These are phyloP conservation scores for Xylaria castorea DNA, from an alignment of 495 filamentous ascomycete genomes.

Conservation along the genomic window DNA sequence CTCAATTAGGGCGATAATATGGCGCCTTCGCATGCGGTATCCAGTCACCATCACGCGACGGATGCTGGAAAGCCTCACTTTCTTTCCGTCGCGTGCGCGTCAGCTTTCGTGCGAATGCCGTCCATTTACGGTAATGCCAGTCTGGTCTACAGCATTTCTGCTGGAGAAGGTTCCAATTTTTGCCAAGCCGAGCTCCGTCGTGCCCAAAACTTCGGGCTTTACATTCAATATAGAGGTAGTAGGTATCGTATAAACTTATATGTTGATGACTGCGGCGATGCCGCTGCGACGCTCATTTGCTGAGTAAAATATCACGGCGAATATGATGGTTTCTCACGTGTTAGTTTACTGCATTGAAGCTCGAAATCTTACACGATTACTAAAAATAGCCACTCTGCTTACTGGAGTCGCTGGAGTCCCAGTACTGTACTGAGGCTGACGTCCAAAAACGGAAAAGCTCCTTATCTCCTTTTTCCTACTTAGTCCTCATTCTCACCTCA, in stretches of 20 bases:
- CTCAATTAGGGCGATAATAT: background rate
- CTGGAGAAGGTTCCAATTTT: background rate
- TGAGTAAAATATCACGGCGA: slow-evolving; percentile 12
- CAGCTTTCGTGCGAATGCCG: background rate
- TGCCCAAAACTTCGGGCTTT: background rate
- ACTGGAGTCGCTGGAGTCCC: slow-evolving; percentile 12
- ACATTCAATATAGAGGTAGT: background rate
- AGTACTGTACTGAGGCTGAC: slow-evolving; percentile 4
- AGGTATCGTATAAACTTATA: slow-evolving; percentile 1
- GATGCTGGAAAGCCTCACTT: background rate
- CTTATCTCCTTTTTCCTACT: slow-evolving; percentile 16
- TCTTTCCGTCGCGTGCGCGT: background rate
- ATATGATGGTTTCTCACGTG: slow-evolving; percentile 6
- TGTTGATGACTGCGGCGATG: background rate
- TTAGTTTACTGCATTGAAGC: slow-evolving; percentile 20
- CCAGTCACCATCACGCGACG: background rate
- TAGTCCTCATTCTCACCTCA: slow-evolving; percentile 16
- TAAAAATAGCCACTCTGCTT: slow-evolving; percentile 27
- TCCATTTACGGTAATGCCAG: background rate
- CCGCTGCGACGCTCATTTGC: slow-evolving; percentile 12
- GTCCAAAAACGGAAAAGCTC: slow-evolving; percentile 20
- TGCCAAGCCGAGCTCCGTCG: background rate
- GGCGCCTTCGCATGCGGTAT: background rate
- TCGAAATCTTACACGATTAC: slow-evolving; percentile 22
- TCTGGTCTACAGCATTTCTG: background rate